Percentiles rank a stretch among this genome's conserved stretches.
Evolutionary conservation across 768 basidiomycete genomes (phyloP).

Genomic region (Dentipellis sp.): DNA sequence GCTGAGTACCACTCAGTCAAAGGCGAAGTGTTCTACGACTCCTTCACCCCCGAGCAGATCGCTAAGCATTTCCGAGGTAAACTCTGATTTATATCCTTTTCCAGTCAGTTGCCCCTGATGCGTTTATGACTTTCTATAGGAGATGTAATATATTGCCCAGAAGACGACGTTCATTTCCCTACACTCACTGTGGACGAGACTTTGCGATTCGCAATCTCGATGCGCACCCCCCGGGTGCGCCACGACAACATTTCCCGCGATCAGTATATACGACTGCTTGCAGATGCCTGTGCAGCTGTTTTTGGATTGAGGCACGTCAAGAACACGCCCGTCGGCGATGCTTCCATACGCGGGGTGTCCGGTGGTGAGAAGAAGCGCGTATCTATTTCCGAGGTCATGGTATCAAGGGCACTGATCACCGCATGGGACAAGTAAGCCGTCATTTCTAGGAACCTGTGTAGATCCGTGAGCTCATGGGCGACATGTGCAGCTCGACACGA

Average conservation of each 20-base stretch:
- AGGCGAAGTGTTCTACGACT: conserved; percentile 71
- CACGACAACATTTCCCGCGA: conserved; percentile 27
- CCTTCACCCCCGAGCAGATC: conserved; percentile 59
- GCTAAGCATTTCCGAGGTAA: conserved; percentile 47
- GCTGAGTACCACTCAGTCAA: conserved; percentile 56
- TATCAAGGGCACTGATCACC: conserved; percentile 49
- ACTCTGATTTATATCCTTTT: neutral
- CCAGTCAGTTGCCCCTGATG: neutral
- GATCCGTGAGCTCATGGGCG: neutral
- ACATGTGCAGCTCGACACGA: conserved; percentile 32
- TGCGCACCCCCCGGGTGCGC: conserved; percentile 55
- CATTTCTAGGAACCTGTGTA: neutral
- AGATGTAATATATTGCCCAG: conserved; percentile 73
- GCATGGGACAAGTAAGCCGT: conserved; percentile 67
- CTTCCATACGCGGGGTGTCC: conserved; percentile 61
- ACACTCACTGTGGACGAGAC: conserved; percentile 76
- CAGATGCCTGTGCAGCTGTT: conserved; percentile 50
- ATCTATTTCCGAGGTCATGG: conserved; percentile 65
- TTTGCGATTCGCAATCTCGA: conserved; percentile 57
- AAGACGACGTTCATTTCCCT: conserved; percentile 83
- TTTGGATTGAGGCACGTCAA: conserved; percentile 54
- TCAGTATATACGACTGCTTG: conserved; percentile 29
- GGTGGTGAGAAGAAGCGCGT: conserved; percentile 78
- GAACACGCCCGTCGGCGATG: conserved; percentile 72
- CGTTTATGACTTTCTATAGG: conserved; percentile 17